Percentiles rank a stretch among this genome's conserved stretches.
These are phyloP conservation scores for Olyra latifolia DNA, from an alignment of 176 grass and related monocot species.

Conservation along the genomic window DNA sequence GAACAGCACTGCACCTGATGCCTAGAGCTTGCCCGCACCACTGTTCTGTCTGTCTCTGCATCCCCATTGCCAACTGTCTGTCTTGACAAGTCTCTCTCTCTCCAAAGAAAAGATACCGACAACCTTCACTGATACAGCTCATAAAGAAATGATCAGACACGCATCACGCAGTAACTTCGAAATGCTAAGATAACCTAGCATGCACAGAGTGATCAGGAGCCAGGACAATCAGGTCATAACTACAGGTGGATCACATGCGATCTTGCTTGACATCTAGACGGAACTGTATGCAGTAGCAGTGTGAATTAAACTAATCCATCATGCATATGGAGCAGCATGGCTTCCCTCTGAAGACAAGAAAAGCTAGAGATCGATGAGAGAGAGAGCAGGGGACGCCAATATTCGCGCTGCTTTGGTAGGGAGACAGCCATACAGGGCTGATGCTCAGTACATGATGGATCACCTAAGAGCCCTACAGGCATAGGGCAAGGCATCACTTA, in stretches of 20 bases:
- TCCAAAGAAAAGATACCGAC: constrained; percentile 31
- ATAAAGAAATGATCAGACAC: constrained; percentile 35
- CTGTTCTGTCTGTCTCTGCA: constrained; percentile 19
- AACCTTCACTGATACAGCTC: constrained; percentile 33
- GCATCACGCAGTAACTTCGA: constrained; percentile 46
- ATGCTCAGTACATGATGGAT: constrained; percentile 43
- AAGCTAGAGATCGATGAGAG: constrained; percentile 1
- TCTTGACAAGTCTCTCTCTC: neutral
- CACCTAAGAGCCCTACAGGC: constrained; percentile 49
- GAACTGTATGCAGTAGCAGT: neutral
- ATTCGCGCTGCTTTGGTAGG: constrained; percentile 68
- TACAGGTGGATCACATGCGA: constrained; percentile 50
- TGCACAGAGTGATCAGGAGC: neutral
- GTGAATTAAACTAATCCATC: constrained; percentile 29
- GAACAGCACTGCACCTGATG: constrained; percentile 29
- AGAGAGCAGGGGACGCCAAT: constrained; percentile 31
- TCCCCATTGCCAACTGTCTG: constrained; percentile 19
- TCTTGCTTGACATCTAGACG: constrained; percentile 28
- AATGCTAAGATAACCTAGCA: constrained; percentile 32
- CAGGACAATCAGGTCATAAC: too few species aligned
- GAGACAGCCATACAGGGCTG: constrained; percentile 44
- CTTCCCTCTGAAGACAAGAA: constrained; percentile 36
- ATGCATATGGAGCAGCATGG: neutral
- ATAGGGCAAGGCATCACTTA: constrained; percentile 17
- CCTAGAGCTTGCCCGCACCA: constrained; percentile 36